These are phyloP conservation scores for Candida vaughaniae DNA, from an alignment of 805 yeast genomes.

Conservation along the genomic window DNA sequence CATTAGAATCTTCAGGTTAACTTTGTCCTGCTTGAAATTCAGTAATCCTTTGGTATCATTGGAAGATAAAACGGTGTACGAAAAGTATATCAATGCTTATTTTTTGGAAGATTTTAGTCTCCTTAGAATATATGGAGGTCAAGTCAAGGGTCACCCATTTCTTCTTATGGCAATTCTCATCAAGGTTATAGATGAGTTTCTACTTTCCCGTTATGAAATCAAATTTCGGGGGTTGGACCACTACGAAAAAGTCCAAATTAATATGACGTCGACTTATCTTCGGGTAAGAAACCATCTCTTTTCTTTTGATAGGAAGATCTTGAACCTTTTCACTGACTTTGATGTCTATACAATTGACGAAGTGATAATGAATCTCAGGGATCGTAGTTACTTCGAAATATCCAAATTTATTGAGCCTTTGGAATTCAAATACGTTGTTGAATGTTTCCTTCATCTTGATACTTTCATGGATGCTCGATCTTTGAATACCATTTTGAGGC, in stretches of 20 bases:
- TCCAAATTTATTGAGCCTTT: conserved; percentile 12
- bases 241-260: conserved; percentile 1
- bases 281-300: conserved; percentile 9
- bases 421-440: conserved; percentile 11
- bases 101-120: conserved; percentile 22
- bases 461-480: conserved; percentile 7
- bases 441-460: conserved; percentile 12
- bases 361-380: conserved; percentile 11
- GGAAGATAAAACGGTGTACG: conserved; percentile 3
- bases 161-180: conserved; percentile 17
- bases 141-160: conserved; percentile 18
- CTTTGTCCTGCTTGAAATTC: conserved; percentile 7
- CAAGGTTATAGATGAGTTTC: conserved; percentile 18
- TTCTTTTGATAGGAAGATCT: conserved; percentile 8
- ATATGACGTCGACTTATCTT: conserved; percentile 7
- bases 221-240: conserved; percentile 5
- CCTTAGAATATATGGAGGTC: conserved; percentile 20
- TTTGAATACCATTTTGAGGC: conserved; percentile 5
- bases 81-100: conserved; percentile 4
- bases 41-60: conserved; percentile 7
- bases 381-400: conserved; percentile 7
- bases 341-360: conserved; percentile 7
- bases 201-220: conserved; percentile 9
- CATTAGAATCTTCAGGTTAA: conserved; percentile 1
- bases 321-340: conserved; percentile 1